Conservation (phyloP, 208 protist species). For the Vickermania spadyakhi region DNA sequence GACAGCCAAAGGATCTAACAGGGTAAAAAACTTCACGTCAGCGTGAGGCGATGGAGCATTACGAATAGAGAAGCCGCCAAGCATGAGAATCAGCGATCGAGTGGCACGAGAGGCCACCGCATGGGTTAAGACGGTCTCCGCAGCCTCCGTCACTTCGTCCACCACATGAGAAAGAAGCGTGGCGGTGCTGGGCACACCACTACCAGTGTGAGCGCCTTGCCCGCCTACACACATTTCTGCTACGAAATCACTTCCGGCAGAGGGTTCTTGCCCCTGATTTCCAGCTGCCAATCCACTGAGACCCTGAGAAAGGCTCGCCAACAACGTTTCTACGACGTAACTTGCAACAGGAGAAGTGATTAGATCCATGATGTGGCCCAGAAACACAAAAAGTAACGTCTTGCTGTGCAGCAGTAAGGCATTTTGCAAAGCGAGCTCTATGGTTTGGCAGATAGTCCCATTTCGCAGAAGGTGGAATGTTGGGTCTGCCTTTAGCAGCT, state of each 20-base stretch:
- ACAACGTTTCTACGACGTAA: slow-evolving; percentile 72
- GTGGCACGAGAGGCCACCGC: slow-evolving; percentile 63
- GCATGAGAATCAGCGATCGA: slow-evolving; percentile 70
- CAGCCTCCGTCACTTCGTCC: slow-evolving; percentile 62
- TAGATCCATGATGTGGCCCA: slow-evolving; percentile 61
- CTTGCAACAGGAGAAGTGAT: slow-evolving; percentile 76
- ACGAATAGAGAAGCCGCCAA: slow-evolving; percentile 66
- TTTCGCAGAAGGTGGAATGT: slow-evolving; percentile 73
- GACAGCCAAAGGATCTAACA: slow-evolving; percentile 33
- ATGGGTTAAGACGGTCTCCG: slow-evolving; percentile 56
- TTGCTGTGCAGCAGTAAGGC: slow-evolving; percentile 76
- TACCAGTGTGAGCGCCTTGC: slow-evolving; percentile 28
- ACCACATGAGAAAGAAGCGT: slow-evolving; percentile 53
- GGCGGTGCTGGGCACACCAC: slow-evolving; percentile 69
- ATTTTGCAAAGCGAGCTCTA: slow-evolving; percentile 69
- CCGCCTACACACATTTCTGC: slow-evolving; percentile 22
- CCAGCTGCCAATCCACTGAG: slow-evolving; percentile 34
- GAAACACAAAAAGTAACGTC: slow-evolving; percentile 73
- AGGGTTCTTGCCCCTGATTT: background rate
- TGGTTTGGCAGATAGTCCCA: slow-evolving; percentile 66
- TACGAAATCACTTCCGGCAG: no score
- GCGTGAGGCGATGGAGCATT: slow-evolving; percentile 30
- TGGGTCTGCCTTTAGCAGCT: slow-evolving; percentile 62
- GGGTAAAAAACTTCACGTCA: slow-evolving; percentile 25
- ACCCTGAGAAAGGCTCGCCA: slow-evolving; percentile 50